A percentile compares a stretch with the other conserved stretches of the same genome.
These are phyloP conservation scores for Vigna trinervia DNA, from an alignment of 306 rosid genomes.

Conservation along the genomic window DNA sequence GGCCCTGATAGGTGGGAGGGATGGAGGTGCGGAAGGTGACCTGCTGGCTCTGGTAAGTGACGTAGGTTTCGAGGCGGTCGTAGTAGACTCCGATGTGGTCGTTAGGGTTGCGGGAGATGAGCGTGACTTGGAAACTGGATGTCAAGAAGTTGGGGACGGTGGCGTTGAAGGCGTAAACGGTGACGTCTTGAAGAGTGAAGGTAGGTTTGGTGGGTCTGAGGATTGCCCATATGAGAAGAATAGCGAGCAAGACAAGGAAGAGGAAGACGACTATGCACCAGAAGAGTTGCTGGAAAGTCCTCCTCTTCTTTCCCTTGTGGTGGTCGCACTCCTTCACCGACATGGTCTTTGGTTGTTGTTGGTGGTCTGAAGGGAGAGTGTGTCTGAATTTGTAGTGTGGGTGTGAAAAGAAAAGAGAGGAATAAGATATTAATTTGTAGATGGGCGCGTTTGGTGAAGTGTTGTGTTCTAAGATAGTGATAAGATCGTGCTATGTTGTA, in stretches of 20 bases:
- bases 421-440: not conserved
- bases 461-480: slow-evolving; percentile 35
- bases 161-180: slow-evolving; percentile 89
- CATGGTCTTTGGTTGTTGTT: slow-evolving; percentile 41
- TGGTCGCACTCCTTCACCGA: slow-evolving; percentile 63
- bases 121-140: slow-evolving; percentile 74
- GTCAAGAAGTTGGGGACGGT: slow-evolving; percentile 70
- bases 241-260: slow-evolving; percentile 59
- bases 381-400: not conserved
- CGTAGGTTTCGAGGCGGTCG: slow-evolving; percentile 76
- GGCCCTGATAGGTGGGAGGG: slow-evolving; percentile 85
- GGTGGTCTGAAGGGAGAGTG: not conserved
- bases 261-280: slow-evolving; percentile 55
- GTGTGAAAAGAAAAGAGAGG: not conserved
- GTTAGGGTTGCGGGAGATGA: slow-evolving; percentile 82
- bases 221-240: slow-evolving; percentile 78
- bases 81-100: slow-evolving; percentile 84
- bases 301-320: slow-evolving; percentile 51
- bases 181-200: slow-evolving; percentile 83
- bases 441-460: slow-evolving; percentile 12
- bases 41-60: slow-evolving; percentile 72
- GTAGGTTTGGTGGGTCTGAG: slow-evolving; percentile 79
- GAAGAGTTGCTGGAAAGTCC: slow-evolving; percentile 11
- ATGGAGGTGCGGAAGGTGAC: slow-evolving; percentile 70
- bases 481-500: slow-evolving; percentile 33